These are phyloP conservation scores for Boletus coccyginus DNA, from an alignment of 768 basidiomycete genomes.

Conservation along the genomic window DNA sequence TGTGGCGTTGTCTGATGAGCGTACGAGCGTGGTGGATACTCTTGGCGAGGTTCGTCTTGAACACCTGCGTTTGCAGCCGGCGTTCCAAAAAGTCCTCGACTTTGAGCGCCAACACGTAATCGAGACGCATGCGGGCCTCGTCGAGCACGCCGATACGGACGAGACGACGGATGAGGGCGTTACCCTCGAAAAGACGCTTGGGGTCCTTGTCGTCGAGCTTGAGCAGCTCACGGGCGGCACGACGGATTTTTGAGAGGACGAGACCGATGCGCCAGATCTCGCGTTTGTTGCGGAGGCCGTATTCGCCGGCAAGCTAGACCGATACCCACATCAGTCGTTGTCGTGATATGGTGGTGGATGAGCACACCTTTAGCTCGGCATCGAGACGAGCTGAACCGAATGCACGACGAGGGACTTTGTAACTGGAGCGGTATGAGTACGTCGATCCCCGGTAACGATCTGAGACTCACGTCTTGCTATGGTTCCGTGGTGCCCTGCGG, in stretches of 20 bases:
- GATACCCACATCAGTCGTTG: slow-evolving; percentile 1
- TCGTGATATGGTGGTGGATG: background rate
- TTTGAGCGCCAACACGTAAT: slow-evolving; percentile 99
- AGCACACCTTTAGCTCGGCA: slow-evolving; percentile 91
- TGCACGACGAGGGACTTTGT: slow-evolving; percentile 98
- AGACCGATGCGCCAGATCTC: slow-evolving; percentile 99
- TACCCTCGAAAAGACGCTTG: slow-evolving; percentile 99
- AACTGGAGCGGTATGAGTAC: slow-evolving; percentile 71
- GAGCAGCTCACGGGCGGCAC: slow-evolving; percentile 99
- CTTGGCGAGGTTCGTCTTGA: slow-evolving; percentile 98
- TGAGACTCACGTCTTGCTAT: slow-evolving; percentile 92
- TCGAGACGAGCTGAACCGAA: slow-evolving; percentile 98
- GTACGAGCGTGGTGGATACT: slow-evolving; percentile 98
- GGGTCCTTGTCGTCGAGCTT: slow-evolving; percentile 99
- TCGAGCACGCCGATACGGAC: slow-evolving; percentile 99
- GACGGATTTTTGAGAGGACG: slow-evolving; percentile 98
- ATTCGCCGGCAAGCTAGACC: slow-evolving; percentile 94
- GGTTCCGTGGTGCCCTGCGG: slow-evolving; percentile 84
- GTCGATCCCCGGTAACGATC: slow-evolving; percentile 63
- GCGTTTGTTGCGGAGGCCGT: slow-evolving; percentile 99
- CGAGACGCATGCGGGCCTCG: slow-evolving; percentile 98
- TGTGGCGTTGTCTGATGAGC: slow-evolving; percentile 97
- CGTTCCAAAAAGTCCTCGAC: slow-evolving; percentile 99
- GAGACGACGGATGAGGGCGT: slow-evolving; percentile 92
- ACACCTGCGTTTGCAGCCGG: slow-evolving; percentile 97